Base-by-base conservation (phyloP, 2,329 filamentous ascomycete genomes). In the Penicillium sp. region DNA sequence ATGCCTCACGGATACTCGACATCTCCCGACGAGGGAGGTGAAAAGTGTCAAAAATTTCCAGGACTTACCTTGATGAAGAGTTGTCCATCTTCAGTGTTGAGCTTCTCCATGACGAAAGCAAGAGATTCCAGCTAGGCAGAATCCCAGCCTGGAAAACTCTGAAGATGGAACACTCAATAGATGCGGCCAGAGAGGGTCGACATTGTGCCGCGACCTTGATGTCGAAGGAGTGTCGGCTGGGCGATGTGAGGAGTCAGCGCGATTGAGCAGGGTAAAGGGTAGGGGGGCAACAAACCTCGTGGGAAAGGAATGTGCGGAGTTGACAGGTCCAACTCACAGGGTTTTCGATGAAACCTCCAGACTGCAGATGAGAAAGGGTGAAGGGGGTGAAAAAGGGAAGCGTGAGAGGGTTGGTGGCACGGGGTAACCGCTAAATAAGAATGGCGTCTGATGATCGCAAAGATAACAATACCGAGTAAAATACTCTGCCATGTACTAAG, bases 41-140 rank as follows among this genome's bases (percentile, higher is more conserved):
- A 18, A 38, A 11, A 20, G 18, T 22, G 20, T 22, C 9, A 9
- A 22, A 13, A 18, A 38, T 13, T 13, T 20, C n/a, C 18, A 7
- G 7, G 28, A 63, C 70, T 45, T 53, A 77, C 75, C 64, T 76
- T 76, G 56, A 77, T 71, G 66, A 77, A 77, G 62, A 76, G 70
- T 64, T 76, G 74, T 64, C 75, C 75, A 72, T 77, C 75, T 68
- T 76, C 74, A 60, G 72, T 75, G 67, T 77, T 74, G 50, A 76
- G 67, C 64, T 75, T 75, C 70, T 77, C 75, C 75, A 77, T 77
- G 61, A 62, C 67, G 67, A 61, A 13, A 24, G 48, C 45, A 55
- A 55, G 61, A 48, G 58, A 57, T 58, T 64, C 60, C 61, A 57
- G 65, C 55, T 54, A 62, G 64, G 58, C 57, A 56, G 57, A 57